These are phyloP conservation scores for Malassezia cuniculi DNA, from an alignment of 1,284 basidiomycete genomes.

Conservation along the genomic window DNA sequence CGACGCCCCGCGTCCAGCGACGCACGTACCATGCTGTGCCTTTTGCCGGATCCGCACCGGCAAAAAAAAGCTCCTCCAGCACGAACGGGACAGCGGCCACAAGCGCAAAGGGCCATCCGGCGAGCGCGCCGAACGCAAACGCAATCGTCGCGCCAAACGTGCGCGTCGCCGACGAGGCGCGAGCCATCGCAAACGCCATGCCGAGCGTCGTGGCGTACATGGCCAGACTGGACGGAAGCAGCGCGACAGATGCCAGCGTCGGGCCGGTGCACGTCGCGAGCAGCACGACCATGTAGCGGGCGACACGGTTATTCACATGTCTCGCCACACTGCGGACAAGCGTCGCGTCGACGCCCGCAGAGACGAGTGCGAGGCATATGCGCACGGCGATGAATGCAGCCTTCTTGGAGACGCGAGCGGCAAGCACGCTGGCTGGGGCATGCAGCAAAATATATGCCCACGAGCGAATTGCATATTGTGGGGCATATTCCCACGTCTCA, in stretches of 20 bases:
- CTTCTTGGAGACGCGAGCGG: constrained; percentile 50
- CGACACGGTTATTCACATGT: constrained; percentile 73
- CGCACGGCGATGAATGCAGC: constrained; percentile 78
- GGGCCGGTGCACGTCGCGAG: constrained; percentile 76
- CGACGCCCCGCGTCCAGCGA: constrained; percentile 56
- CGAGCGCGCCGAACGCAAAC: constrained; percentile 70
- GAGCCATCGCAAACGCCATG: constrained; percentile 61
- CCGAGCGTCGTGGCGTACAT: constrained; percentile 82
- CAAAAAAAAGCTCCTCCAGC: constrained; percentile 73
- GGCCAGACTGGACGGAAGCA: constrained; percentile 74
- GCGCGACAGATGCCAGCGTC: constrained; percentile 66
- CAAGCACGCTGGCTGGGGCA: constrained; percentile 12
- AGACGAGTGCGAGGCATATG: constrained; percentile 62
- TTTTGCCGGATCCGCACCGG: constrained; percentile 49
- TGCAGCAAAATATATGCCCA: constrained; percentile 73
- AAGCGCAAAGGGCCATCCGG: constrained; percentile 91
- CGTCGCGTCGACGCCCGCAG: constrained; percentile 65
- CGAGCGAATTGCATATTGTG: constrained; percentile 74
- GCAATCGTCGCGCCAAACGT: constrained; percentile 54
- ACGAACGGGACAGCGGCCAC: constrained; percentile 77
- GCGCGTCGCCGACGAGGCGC: constrained; percentile 47
- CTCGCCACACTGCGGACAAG: constrained; percentile 72
- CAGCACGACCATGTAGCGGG: constrained; percentile 77
- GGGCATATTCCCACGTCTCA: constrained; percentile 95
- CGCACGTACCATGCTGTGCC: constrained; percentile 11